These are phyloP conservation scores for Malassezia vespertilionis DNA, from an alignment of 1,284 basidiomycete species.

Conservation along the genomic window DNA sequence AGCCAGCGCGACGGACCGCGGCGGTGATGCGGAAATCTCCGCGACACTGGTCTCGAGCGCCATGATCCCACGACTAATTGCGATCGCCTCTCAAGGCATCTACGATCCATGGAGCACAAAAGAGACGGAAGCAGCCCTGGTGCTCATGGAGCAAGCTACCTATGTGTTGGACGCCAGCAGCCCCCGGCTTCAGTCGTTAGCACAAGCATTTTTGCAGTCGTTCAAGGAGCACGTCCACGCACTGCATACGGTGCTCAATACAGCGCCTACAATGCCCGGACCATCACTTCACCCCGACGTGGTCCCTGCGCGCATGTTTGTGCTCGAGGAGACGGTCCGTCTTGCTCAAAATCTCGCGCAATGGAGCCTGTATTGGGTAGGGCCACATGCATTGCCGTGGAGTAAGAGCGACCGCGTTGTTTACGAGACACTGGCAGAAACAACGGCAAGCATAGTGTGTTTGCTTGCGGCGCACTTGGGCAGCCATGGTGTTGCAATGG, in stretches of 20 bases:
- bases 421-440: conserved; percentile 1
- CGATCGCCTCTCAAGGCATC: conserved; percentile 17
- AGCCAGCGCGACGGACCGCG: not conserved
- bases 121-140: conserved; percentile 19
- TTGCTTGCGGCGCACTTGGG: no score
- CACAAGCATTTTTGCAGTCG: conserved; percentile 11
- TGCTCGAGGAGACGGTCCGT: not conserved
- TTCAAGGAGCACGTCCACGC: not conserved
- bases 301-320: not conserved
- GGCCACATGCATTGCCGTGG: conserved; percentile 10
- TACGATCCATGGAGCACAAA: conserved; percentile 23
- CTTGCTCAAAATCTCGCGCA: conserved; percentile 7
- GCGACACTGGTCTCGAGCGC: conserved; percentile 22
- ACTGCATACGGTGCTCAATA: not conserved
- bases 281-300: conserved; percentile 10
- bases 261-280: conserved; percentile 1
- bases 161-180: conserved; percentile 19
- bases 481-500: no score
- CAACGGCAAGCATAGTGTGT: no score
- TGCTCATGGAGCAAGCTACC: conserved; percentile 20
- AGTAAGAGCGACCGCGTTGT: conserved; percentile 1
- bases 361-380: conserved; percentile 7
- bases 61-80: conserved; percentile 21
- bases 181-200: conserved; percentile 18
- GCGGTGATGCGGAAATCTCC: conserved; percentile 36